Conservation (phyloP, 306 rosid species). For the Oemleria cerasiformis region DNA sequence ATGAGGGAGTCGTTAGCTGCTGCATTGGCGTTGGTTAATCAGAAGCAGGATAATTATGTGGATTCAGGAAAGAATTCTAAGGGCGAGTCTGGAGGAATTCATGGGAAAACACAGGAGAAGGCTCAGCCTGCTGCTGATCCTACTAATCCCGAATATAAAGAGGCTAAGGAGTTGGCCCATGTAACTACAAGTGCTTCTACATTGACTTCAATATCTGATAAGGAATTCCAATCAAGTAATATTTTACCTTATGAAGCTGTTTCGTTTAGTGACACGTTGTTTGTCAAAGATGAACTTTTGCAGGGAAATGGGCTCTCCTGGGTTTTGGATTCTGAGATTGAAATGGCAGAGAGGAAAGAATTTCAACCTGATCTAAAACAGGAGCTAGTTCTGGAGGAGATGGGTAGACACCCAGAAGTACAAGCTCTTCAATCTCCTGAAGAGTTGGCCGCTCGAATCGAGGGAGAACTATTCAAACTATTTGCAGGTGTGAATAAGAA, state of each 20-base stretch:
- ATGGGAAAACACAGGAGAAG: slow-evolving; percentile 29
- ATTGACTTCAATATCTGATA: slow-evolving; percentile 31
- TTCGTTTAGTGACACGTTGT: slow-evolving; percentile 68
- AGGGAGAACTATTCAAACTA: slow-evolving; percentile 81
- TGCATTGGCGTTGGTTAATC: slow-evolving; percentile 72
- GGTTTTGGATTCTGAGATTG: slow-evolving; percentile 73
- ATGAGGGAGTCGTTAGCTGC: slow-evolving; percentile 87
- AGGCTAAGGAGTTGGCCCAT: slow-evolving; percentile 28
- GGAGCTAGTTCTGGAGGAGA: slow-evolving; percentile 37
- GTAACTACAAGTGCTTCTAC: slow-evolving; percentile 31
- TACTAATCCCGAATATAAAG: slow-evolving; percentile 30
- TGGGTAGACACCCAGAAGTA: slow-evolving; percentile 29
- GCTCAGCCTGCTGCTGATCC: slow-evolving; percentile 32
- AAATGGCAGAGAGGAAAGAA: slow-evolving; percentile 39
- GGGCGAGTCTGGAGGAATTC: slow-evolving; percentile 26
- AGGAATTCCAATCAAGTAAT: slow-evolving; percentile 56
- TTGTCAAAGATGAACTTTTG: slow-evolving; percentile 85
- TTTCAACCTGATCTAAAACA: slow-evolving; percentile 37
- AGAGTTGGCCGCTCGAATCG: slow-evolving; percentile 65
- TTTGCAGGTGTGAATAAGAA: slow-evolving; percentile 98
- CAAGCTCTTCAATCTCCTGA: slow-evolving; percentile 33
- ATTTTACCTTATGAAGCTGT: slow-evolving; percentile 66
- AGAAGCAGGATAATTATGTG: slow-evolving; percentile 35
- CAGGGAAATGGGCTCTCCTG: slow-evolving; percentile 98
- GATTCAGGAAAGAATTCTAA: slow-evolving; percentile 29